Evolutionary conservation across 2,329 filamentous ascomycete species (phyloP).

Genomic region (Aspergillus puulaauensis): DNA sequence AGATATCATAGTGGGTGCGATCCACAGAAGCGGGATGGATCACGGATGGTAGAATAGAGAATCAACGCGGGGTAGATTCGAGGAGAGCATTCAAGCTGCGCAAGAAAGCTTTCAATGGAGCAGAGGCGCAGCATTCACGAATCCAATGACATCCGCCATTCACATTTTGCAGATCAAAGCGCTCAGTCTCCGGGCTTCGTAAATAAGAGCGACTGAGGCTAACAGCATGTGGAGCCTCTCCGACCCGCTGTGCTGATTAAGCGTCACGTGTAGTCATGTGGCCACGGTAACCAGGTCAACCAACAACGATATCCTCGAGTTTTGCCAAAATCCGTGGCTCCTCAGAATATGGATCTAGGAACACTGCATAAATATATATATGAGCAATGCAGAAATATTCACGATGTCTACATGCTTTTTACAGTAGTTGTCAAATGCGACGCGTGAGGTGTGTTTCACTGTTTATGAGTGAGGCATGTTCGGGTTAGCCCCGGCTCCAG

Average conservation of each 20-base stretch:
- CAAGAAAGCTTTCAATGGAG: neutral
- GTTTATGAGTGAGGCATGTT: neutral
- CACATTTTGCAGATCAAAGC: neutral
- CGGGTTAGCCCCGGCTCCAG: neutral
- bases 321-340: neutral
- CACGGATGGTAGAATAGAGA: neutral
- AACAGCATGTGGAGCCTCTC: constrained; percentile 12
- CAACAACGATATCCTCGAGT: neutral
- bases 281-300: constrained; percentile 21
- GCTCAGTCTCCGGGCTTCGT: neutral
- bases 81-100: neutral
- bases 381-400: neutral
- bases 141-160: neutral
- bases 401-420: neutral
- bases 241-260: constrained; percentile 16
- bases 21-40: constrained; percentile 9
- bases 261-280: constrained; percentile 21
- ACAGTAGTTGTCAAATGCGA: neutral
- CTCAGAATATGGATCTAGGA: neutral
- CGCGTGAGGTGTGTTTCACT: neutral
- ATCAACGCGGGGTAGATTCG: neutral
- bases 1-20: constrained; percentile 14
- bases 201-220: constrained; percentile 6
- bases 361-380: neutral
- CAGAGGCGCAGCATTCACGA: constrained; percentile 1